Base-by-base conservation (phyloP, 2,329 filamentous ascomycete species). In the Annulohypoxylon truncatum region DNA sequence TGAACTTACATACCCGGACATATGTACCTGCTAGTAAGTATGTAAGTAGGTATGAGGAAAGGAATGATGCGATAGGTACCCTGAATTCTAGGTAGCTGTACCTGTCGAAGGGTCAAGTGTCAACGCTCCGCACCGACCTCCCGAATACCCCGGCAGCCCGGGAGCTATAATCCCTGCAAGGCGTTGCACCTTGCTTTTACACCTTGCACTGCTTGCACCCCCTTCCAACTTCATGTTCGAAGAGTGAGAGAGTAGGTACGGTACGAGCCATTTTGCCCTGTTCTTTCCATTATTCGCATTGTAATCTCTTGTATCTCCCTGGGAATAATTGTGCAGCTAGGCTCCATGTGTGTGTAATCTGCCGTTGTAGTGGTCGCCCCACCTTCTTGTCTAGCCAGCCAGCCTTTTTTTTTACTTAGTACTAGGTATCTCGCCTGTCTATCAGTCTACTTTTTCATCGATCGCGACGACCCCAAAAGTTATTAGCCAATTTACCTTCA, bases 401-500 rank as follows among this genome's bases (percentile, higher is more conserved):
- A 67, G 61, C 61, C 61, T 50, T 69, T 65, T 67, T 67, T 46
- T 24, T 26, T 26, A 46, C 42, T 46, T 46, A 28, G 61, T 65
- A 48, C 56, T 67, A 60, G 48, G 56, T 59, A 58, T 61, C 53
- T 59, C 56, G 55, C 54, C 48, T 55, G 47, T 61, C 54, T 67
- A 66, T 67, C 65, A 64, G 59, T 66, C 56, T 56, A 47, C 46
- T 67, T 55, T 66, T 67, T 62, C 54, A 56, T 66, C 68, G 59
- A 69, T 73, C 70, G 64, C 68, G 69, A 71, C 70, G 64, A 67
- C 68, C 71, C 66, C 62, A 56, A 70, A 66, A 69, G 46, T 65
- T 68, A 74, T 71, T 73, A 71, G 72, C 72, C 72, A 75, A 72
- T 72, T 73, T 71, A 69, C 66, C 66, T 64, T 69, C 64, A 67